phyloP scores from a whole-genome alignment of 768 basidiomycete genomes.

The Rhodotorula sphaerocarpa region DNA sequence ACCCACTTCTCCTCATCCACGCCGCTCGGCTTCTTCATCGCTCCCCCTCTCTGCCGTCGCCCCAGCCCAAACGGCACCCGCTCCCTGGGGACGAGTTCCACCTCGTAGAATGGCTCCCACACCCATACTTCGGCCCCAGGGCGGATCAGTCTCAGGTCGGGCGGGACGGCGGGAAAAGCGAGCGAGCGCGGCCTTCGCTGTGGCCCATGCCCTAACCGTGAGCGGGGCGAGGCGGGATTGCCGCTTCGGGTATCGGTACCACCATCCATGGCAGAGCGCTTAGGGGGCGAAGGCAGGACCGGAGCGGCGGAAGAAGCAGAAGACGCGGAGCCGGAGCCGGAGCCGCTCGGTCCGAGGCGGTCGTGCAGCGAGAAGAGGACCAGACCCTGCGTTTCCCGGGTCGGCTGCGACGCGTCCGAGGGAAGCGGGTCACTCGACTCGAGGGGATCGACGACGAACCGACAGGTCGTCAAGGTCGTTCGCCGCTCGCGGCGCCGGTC shows the following conservation, averaged over 20 bases:
- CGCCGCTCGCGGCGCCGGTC: background rate
- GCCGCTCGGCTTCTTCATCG: background rate
- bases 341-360: background rate
- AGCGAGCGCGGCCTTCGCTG: too few relatives aligned
- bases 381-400: constrained; percentile 3
- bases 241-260: background rate
- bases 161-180: constrained; percentile 1
- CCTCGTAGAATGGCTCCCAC: constrained; percentile 3
- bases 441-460: too few relatives aligned
- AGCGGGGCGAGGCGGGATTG: background rate
- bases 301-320: background rate
- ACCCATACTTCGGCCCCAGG: constrained; percentile 2
- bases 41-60: background rate
- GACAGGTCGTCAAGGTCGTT: constrained; percentile 4
- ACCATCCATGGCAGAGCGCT: too few relatives aligned
- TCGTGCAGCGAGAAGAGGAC: constrained; percentile 27
- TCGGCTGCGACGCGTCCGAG: too few relatives aligned
- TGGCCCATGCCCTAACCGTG: too few relatives aligned
- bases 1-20: background rate
- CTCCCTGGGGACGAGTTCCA: background rate
- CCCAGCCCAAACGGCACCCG: background rate
- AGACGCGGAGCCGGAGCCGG: background rate
- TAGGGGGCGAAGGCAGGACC: background rate
- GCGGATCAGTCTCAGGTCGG: constrained; percentile 4
- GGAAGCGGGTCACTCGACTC: too few relatives aligned